Evolutionary conservation across 768 basidiomycete genomes (phyloP).

Genomic region (Rhodotorula graminis): DNA sequence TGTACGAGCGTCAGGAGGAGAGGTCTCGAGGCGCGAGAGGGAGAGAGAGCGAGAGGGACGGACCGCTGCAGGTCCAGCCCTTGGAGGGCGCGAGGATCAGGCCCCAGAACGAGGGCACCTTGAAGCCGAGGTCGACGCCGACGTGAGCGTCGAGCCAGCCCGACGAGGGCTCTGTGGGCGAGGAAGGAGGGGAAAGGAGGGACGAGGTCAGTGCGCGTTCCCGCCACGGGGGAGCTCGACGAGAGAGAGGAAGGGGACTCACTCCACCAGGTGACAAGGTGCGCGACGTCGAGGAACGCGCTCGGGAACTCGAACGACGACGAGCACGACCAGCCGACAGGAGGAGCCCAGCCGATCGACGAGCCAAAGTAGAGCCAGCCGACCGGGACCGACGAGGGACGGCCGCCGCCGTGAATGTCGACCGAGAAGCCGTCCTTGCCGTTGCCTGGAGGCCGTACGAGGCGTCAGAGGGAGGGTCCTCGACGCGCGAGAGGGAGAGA

Average conservation of each 20-base stretch:
- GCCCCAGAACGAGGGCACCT: constrained; percentile 3
- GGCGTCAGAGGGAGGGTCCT: neutral
- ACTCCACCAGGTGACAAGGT: constrained; percentile 4
- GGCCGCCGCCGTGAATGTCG: neutral
- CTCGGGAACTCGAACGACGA: neutral
- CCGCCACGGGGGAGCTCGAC: too few species aligned
- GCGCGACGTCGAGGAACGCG: neutral
- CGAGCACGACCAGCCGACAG: neutral
- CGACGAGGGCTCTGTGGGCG: neutral
- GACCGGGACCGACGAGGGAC: neutral
- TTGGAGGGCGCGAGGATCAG: neutral
- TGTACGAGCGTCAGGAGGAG: neutral
- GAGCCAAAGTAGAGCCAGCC: constrained; percentile 10
- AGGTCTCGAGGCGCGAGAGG: too few species aligned
- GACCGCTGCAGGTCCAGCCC: constrained; percentile 2
- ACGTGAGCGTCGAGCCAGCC: constrained; percentile 1
- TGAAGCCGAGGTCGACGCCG: constrained; percentile 4
- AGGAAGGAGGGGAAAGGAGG: too few species aligned
- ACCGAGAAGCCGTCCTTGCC: constrained; percentile 15
- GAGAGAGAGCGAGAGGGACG: neutral
- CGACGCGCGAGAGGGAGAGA: neutral
- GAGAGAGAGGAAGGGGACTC: too few species aligned
- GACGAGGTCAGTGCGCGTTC: too few species aligned
- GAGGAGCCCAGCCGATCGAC: constrained; percentile 9
- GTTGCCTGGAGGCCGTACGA: neutral